Percentiles rank a stretch among this genome's conserved stretches.
Evolutionary conservation across 2,329 filamentous ascomycete genomes (phyloP).

Genomic region (Exophiala calicioides): DNA sequence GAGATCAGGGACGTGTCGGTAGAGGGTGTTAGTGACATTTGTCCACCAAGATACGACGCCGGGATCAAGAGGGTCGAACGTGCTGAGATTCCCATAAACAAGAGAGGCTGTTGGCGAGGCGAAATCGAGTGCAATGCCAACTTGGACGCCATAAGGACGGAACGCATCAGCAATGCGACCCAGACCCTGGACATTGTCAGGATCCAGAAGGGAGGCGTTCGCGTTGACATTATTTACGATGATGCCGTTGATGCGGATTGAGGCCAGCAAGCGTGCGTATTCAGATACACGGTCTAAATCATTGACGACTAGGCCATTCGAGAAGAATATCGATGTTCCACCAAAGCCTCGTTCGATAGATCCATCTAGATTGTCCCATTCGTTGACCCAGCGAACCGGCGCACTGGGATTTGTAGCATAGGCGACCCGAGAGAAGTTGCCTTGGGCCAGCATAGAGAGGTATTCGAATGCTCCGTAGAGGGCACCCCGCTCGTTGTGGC

Average conservation of each 20-base stretch:
- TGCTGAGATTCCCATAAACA: slow-evolving; percentile 52
- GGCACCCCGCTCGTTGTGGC: slow-evolving; percentile 66
- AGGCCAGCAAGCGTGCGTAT: slow-evolving; percentile 67
- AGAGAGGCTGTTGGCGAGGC: slow-evolving; percentile 59
- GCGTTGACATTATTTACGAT: slow-evolving; percentile 74
- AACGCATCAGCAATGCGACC: slow-evolving; percentile 64
- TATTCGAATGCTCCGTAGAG: slow-evolving; percentile 72
- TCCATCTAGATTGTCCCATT: slow-evolving; percentile 69
- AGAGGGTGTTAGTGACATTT: slow-evolving; percentile 60
- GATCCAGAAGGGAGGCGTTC: slow-evolving; percentile 58
- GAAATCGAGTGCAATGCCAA: slow-evolving; percentile 69
- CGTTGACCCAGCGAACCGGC: slow-evolving; percentile 68
- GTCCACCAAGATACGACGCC: slow-evolving; percentile 65
- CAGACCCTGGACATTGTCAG: slow-evolving; percentile 62
- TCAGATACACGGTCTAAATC: slow-evolving; percentile 62
- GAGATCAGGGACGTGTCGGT: slow-evolving; percentile 64
- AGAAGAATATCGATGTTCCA: slow-evolving; percentile 69
- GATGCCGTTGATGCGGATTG: slow-evolving; percentile 65
- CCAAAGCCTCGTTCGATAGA: slow-evolving; percentile 69
- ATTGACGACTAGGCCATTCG: slow-evolving; percentile 55
- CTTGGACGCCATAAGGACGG: slow-evolving; percentile 65
- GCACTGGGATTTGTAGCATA: slow-evolving; percentile 59
- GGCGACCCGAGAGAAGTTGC: slow-evolving; percentile 52
- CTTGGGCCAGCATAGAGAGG: slow-evolving; percentile 64
- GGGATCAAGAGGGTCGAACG: slow-evolving; percentile 66